A percentile compares a stretch with the other conserved stretches of the same genome.
Conservation (phyloP, 306 rosid genomes). For the Senna siamea region DNA sequence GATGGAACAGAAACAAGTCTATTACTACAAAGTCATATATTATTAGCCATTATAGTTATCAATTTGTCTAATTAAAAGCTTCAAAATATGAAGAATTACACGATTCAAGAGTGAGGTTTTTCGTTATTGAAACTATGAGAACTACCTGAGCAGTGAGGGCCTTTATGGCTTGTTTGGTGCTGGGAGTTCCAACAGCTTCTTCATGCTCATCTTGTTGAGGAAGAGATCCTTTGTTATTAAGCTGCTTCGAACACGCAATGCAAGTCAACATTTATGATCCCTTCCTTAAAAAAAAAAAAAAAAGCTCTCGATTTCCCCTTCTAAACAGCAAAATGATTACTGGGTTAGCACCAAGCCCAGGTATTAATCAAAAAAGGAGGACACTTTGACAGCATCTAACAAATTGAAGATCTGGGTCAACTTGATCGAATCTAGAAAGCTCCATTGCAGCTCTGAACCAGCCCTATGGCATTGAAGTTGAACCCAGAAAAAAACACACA, state of each 20-base stretch:
- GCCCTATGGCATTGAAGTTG: slow-evolving; percentile 12
- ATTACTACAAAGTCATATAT: too few species aligned
- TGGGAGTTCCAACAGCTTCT: slow-evolving; percentile 69
- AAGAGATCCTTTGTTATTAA: slow-evolving; percentile 87
- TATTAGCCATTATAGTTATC: background rate
- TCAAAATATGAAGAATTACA: background rate
- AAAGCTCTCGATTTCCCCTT: slow-evolving; percentile 33
- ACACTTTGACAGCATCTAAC: slow-evolving; percentile 25
- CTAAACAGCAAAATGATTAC: slow-evolving; percentile 26
- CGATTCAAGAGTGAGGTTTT: background rate
- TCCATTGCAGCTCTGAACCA: slow-evolving; percentile 24
- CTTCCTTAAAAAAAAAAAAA: background rate
- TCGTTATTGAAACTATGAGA: background rate
- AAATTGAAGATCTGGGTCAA: slow-evolving; percentile 56
- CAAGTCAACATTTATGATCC: slow-evolving; percentile 81
- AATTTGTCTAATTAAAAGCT: background rate
- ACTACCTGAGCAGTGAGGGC: slow-evolving; percentile 90
- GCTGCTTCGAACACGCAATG: slow-evolving; percentile 91
- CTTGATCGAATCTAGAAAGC: slow-evolving; percentile 39
- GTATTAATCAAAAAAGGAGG: slow-evolving; percentile 26
- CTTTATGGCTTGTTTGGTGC: slow-evolving; percentile 89
- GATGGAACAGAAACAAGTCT: background rate
- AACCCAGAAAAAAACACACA: background rate
- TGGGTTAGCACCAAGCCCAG: slow-evolving; percentile 27
- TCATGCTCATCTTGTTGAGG: slow-evolving; percentile 69